Evolutionary conservation across 176 grass and related monocot species (phyloP).

Genomic region (Bothriochloa decipiens): DNA sequence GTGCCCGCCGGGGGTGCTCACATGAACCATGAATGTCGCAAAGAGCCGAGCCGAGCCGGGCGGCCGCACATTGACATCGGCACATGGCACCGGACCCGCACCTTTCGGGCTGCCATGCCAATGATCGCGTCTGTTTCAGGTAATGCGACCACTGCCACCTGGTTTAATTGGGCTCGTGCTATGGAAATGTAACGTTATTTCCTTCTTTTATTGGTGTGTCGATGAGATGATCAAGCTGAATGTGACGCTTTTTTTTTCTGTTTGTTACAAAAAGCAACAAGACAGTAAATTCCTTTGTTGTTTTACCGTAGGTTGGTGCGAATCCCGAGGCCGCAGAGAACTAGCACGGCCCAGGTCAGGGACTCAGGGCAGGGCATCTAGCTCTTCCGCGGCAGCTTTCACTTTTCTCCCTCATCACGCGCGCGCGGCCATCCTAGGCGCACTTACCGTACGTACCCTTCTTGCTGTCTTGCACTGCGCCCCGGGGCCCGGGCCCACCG

Average conservation of each 20-base stretch:
- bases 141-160: background rate
- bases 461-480: background rate
- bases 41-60: background rate
- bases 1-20: background rate
- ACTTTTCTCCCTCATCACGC: conserved; percentile 23
- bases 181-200: background rate
- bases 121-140: background rate
- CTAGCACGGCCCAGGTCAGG: background rate
- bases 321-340: conserved; percentile 14
- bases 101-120: background rate
- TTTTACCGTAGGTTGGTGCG: background rate
- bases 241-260: background rate
- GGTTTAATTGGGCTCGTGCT: background rate
- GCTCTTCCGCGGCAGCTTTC: conserved; percentile 42
- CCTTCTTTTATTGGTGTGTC: background rate
- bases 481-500: no score
- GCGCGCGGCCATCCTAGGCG: background rate
- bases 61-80: background rate
- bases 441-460: background rate
- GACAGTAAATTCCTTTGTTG: background rate
- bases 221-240: background rate
- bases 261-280: background rate
- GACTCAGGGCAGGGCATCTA: background rate
- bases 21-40: conserved; percentile 7
- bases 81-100: background rate